Evolutionary conservation across 2,329 filamentous ascomycete genomes (phyloP).

Genomic region (Apiospora rasikravindrae): DNA sequence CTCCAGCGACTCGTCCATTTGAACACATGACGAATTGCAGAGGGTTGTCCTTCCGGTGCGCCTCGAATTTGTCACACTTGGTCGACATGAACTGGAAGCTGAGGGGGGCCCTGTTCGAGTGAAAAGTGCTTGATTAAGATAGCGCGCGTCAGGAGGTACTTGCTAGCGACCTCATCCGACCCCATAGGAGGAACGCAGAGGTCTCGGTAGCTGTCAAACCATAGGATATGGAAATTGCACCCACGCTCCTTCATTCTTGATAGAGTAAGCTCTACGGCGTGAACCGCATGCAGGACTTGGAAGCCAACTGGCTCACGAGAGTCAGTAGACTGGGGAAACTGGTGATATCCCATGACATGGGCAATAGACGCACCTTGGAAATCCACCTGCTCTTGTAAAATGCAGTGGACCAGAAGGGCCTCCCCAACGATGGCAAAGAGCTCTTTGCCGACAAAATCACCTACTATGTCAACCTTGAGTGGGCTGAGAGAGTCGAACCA

Average conservation of each 20-base stretch:
- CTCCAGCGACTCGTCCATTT: constrained; percentile 53
- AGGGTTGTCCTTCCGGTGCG: constrained; percentile 59
- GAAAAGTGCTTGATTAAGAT: constrained; percentile 69
- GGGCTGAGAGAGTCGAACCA: constrained; percentile 32
- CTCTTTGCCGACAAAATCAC: constrained; percentile 77
- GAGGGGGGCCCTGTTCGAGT: constrained; percentile 20
- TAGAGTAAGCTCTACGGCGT: constrained; percentile 71
- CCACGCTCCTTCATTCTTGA: constrained; percentile 63
- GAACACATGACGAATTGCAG: constrained; percentile 74
- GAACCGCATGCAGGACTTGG: constrained; percentile 73
- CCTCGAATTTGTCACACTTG: constrained; percentile 53
- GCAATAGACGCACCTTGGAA: constrained; percentile 49
- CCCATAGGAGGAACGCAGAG: constrained; percentile 59
- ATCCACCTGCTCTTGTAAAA: constrained; percentile 67
- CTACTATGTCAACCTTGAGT: constrained; percentile 67
- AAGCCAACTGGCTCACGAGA: constrained; percentile 57
- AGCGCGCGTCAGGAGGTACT: constrained; percentile 66
- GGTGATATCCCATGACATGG: constrained; percentile 36
- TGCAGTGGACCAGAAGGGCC: constrained; percentile 68
- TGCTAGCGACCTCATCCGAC: constrained; percentile 40
- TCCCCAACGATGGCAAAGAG: constrained; percentile 77
- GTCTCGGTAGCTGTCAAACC: constrained; percentile 63
- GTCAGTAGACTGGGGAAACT: neutral
- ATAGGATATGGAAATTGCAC: constrained; percentile 74
- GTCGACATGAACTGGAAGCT: constrained; percentile 53